phyloP scores from a whole-genome alignment of 441 rosid species.

The Erodium texanum region DNA sequence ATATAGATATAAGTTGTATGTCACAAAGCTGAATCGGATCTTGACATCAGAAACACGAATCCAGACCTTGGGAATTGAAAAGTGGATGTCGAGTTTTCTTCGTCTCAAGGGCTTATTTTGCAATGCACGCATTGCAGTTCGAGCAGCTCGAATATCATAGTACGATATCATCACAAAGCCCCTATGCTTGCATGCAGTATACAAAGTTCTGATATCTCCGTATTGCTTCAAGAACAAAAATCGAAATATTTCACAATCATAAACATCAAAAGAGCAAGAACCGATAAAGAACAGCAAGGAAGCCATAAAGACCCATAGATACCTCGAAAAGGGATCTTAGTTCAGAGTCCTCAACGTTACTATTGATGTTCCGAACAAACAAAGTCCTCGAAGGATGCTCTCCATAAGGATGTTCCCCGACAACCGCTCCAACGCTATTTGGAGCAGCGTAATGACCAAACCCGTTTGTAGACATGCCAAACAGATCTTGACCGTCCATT shows the following conservation, averaged over 20 bases:
- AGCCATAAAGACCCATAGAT: neutral
- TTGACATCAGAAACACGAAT: no score
- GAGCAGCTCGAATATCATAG: conserved; percentile 79
- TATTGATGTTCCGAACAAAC: conserved; percentile 75
- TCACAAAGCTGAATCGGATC: no score
- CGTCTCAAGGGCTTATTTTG: conserved; percentile 73
- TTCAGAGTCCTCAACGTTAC: conserved; percentile 76
- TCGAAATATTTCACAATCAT: no score
- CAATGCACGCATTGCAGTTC: conserved; percentile 76
- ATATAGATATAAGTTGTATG: no score
- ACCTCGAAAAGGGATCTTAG: conserved; percentile 75
- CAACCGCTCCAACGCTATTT: conserved; percentile 52
- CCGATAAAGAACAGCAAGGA: no score
- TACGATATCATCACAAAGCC: conserved; percentile 93
- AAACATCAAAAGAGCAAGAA: no score
- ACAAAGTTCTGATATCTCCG: conserved; percentile 80
- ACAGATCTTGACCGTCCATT: conserved; percentile 50
- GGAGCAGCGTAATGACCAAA: no score
- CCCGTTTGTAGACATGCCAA: conserved; percentile 43
- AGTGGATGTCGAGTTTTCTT: conserved; percentile 77
- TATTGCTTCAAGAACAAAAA: conserved; percentile 42
- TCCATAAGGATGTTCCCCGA: conserved; percentile 78
- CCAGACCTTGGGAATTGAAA: conserved; percentile 91
- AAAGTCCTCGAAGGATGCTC: conserved; percentile 91
- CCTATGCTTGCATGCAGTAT: no score